Conservation (phyloP, 164 flowering plant genomes). For the Buxus sempervirens region DNA sequence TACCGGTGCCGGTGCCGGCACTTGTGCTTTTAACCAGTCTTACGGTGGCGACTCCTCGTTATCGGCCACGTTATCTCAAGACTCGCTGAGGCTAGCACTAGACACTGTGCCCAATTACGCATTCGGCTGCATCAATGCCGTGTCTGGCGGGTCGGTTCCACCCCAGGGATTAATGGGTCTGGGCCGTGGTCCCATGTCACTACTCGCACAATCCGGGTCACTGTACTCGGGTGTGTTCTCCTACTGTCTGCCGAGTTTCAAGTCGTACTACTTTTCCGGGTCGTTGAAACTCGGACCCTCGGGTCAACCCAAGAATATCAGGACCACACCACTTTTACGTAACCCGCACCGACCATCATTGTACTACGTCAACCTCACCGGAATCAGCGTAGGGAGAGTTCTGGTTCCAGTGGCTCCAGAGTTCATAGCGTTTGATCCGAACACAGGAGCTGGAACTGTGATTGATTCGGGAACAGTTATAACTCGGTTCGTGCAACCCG, state of each 20-base stretch:
- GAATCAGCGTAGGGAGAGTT: slow-evolving; percentile 59
- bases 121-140: slow-evolving; percentile 66
- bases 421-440: slow-evolving; percentile 53
- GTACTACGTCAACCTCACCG: slow-evolving; percentile 85
- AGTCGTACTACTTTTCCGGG: slow-evolving; percentile 85
- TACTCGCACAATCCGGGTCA: slow-evolving; percentile 62
- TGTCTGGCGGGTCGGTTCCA: slow-evolving; percentile 59
- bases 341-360: slow-evolving; percentile 83
- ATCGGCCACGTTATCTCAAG: slow-evolving; percentile 57
- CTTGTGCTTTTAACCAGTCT: slow-evolving; percentile 68
- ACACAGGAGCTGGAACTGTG: slow-evolving; percentile 81
- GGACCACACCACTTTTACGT: slow-evolving; percentile 69
- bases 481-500: slow-evolving; percentile 68
- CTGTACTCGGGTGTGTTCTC: slow-evolving; percentile 75
- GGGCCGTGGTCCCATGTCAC: slow-evolving; percentile 84
- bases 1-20: slow-evolving; percentile 27
- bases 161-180: slow-evolving; percentile 90
- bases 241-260: slow-evolving; percentile 86
- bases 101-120: slow-evolving; percentile 51
- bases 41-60: slow-evolving; percentile 81
- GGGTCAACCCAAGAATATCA: slow-evolving; percentile 68
- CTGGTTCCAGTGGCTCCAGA: slow-evolving; percentile 45
- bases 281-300: slow-evolving; percentile 70
- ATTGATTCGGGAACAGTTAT: slow-evolving; percentile 90
- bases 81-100: slow-evolving; percentile 40